These are phyloP conservation scores for Phytophthora cryptogea DNA, from an alignment of 352 stramenopile genomes.

Conservation along the genomic window DNA sequence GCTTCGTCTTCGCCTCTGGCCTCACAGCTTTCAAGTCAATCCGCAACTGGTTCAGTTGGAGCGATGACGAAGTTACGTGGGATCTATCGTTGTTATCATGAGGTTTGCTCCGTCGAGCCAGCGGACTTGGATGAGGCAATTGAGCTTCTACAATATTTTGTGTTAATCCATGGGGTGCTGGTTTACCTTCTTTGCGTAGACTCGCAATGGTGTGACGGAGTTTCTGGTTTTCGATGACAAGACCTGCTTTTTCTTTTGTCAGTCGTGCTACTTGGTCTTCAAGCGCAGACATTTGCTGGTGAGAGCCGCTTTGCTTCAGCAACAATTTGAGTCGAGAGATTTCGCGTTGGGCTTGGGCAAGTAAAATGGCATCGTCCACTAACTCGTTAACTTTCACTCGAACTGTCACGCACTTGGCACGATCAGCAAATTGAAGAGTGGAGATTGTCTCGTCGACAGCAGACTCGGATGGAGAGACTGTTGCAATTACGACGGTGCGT, in stretches of 20 bases:
- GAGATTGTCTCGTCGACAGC: constrained; percentile 90
- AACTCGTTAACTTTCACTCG: constrained; percentile 83
- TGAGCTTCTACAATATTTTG: neutral
- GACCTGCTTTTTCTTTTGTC: constrained; percentile 47
- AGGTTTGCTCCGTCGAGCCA: neutral
- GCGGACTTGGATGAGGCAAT: constrained; percentile 1
- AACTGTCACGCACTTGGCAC: constrained; percentile 77
- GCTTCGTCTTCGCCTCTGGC: constrained; percentile 6
- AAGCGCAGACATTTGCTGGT: constrained; percentile 40
- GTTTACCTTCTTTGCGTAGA: constrained; percentile 28
- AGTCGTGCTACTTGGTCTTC: constrained; percentile 51
- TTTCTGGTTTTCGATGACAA: constrained; percentile 57
- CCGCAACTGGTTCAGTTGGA: constrained; percentile 41
- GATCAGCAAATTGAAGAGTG: constrained; percentile 90
- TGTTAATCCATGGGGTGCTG: neutral
- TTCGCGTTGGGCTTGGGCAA: constrained; percentile 73
- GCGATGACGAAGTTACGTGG: constrained; percentile 9
- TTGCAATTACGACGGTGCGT: constrained; percentile 89
- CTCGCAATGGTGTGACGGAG: constrained; percentile 36
- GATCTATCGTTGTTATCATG: constrained; percentile 5
- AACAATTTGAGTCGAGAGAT: constrained; percentile 66
- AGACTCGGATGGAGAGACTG: constrained; percentile 77
- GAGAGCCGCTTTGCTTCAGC: constrained; percentile 50
- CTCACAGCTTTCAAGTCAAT: constrained; percentile 32
- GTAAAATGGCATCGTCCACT: constrained; percentile 77